Evolutionary conservation across 73 alveolate genomes (phyloP).

Genomic region (Paramecium primaurelia): DNA sequence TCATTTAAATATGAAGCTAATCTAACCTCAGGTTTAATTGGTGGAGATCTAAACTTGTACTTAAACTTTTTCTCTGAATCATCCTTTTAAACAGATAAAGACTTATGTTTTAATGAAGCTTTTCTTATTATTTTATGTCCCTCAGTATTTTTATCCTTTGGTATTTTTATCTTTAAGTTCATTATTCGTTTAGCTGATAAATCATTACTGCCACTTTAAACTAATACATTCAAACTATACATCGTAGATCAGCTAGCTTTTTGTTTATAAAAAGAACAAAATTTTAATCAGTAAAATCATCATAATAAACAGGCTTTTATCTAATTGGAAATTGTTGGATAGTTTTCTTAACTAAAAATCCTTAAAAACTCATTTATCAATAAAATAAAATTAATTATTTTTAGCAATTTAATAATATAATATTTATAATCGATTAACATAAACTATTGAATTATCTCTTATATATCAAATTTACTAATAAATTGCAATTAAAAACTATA

Average conservation of each 20-base stretch:
- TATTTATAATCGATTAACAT: background rate
- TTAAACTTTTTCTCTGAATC: background rate
- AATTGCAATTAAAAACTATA: no score
- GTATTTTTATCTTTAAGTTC: background rate
- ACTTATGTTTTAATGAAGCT: background rate
- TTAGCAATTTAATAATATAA: background rate
- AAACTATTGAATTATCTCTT: no score
- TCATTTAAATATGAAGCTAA: background rate
- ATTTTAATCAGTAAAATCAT: background rate
- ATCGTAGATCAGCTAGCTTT: background rate
- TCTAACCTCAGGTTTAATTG: background rate
- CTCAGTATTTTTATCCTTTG: background rate
- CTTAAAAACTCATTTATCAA: constrained; percentile 3
- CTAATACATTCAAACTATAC: background rate
- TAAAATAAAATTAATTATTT: background rate
- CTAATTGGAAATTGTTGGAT: background rate
- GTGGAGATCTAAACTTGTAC: background rate
- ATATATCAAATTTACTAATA: no score
- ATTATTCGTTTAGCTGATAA: background rate
- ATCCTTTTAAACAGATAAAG: background rate
- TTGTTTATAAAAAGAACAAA: background rate
- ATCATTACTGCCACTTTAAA: constrained; percentile 20
- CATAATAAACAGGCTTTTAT: background rate
- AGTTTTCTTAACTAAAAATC: constrained; percentile 12
- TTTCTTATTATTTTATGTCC: background rate